Evolutionary conservation across 371 early-diverging fungal species (phyloP).

Genomic region (Blyttiomyces sp.): DNA sequence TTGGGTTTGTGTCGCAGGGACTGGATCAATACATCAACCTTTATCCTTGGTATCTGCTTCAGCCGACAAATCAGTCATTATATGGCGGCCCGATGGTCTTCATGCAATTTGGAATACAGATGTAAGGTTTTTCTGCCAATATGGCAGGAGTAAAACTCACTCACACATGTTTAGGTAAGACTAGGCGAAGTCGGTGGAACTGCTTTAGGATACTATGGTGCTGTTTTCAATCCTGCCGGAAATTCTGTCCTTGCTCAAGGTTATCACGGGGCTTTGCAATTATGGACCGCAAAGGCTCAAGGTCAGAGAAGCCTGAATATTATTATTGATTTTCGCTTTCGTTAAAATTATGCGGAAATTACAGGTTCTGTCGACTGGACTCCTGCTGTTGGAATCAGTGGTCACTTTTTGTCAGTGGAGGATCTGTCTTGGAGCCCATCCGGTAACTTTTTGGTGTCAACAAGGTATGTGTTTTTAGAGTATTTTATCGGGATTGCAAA

Average conservation of each 20-base stretch:
- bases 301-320: slow-evolving; percentile 35
- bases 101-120: slow-evolving; percentile 85
- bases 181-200: slow-evolving; percentile 91
- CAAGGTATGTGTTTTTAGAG: slow-evolving; percentile 41
- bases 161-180: slow-evolving; percentile 44
- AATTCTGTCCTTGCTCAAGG: slow-evolving; percentile 70
- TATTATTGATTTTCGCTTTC: no score
- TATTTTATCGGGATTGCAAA: neutral
- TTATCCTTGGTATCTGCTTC: slow-evolving; percentile 81
- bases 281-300: slow-evolving; percentile 59
- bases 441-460: slow-evolving; percentile 68
- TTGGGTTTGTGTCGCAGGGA: neutral
- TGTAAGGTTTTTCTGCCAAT: neutral
- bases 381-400: slow-evolving; percentile 69
- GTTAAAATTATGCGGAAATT: no score
- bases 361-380: no score
- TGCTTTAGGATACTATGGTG: slow-evolving; percentile 81
- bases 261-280: slow-evolving; percentile 85
- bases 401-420: slow-evolving; percentile 75
- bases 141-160: neutral
- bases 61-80: slow-evolving; percentile 87
- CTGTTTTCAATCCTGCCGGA: slow-evolving; percentile 67
- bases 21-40: slow-evolving; percentile 54
- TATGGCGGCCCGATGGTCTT: slow-evolving; percentile 82
- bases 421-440: slow-evolving; percentile 81